phyloP scores from a whole-genome alignment of 768 basidiomycete genomes.

The Pisolithus orientalis region DNA sequence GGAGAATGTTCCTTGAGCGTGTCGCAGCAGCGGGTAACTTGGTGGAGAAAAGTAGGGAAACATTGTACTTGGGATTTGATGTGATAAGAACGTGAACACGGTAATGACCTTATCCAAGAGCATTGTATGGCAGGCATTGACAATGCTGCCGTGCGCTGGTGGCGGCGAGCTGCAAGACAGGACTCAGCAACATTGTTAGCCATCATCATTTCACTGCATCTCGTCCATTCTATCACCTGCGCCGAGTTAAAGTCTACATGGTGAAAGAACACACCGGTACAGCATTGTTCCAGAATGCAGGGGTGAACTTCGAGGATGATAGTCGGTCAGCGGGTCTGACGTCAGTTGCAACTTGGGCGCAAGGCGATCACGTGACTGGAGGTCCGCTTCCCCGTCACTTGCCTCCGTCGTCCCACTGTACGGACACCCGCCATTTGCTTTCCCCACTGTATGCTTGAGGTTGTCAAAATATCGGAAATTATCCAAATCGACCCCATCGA shows the following conservation, averaged over 20 bases:
- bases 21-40: slow-evolving; percentile 9
- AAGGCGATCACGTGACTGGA: background rate
- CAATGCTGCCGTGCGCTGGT: background rate
- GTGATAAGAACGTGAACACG: slow-evolving; percentile 17
- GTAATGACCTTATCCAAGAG: slow-evolving; percentile 13
- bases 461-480: background rate
- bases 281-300: background rate
- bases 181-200: background rate
- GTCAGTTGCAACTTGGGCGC: too few relatives aligned
- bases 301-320: too few relatives aligned
- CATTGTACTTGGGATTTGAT: slow-evolving; percentile 8
- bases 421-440: too few relatives aligned
- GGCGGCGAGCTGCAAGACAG: background rate
- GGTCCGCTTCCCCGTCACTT: background rate
- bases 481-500: too few relatives aligned
- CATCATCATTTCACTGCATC: background rate
- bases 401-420: too few relatives aligned
- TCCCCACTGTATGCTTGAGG: background rate
- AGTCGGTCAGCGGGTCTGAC: too few relatives aligned
- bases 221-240: background rate
- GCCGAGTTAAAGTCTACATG: background rate
- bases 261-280: background rate
- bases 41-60: slow-evolving; percentile 12
- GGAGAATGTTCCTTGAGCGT: slow-evolving; percentile 5
- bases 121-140: slow-evolving; percentile 1